Evolutionary conservation across 805 yeast genomes (phyloP).

Genomic region (Metschnikowia kunwiensis): DNA sequence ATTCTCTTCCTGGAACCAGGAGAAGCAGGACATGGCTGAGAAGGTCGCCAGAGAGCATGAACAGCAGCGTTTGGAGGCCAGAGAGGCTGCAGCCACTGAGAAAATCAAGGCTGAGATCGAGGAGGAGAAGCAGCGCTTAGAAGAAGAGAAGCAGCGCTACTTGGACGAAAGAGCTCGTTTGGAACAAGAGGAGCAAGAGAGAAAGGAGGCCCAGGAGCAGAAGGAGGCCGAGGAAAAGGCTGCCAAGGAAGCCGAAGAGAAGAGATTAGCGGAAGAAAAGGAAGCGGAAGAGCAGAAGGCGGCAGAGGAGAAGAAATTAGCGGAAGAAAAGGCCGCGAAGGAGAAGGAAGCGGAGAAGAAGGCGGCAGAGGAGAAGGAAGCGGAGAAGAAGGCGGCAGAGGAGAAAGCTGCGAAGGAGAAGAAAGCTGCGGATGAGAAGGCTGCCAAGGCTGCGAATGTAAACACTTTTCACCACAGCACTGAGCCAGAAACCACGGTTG

Average conservation of each 20-base stretch:
- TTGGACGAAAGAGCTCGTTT: conserved; percentile 16
- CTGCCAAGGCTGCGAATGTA: conserved; percentile 20
- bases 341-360: conserved; percentile 11
- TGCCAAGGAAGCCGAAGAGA: conserved; percentile 24
- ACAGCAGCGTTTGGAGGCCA: conserved; percentile 31
- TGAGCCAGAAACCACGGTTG: conserved; percentile 22
- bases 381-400: conserved; percentile 7
- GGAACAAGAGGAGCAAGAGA: conserved; percentile 15
- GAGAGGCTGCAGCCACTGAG: conserved; percentile 29
- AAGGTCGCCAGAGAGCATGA: conserved; percentile 26
- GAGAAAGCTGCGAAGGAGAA: not conserved
- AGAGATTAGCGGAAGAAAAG: conserved; percentile 18
- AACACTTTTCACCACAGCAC: conserved; percentile 1
- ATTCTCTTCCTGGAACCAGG: conserved; percentile 42
- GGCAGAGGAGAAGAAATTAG: conserved; percentile 4
- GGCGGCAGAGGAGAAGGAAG: conserved; percentile 2
- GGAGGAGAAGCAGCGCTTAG: conserved; percentile 14
- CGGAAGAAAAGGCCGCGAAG: conserved; percentile 3
- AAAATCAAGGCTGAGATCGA: conserved; percentile 14
- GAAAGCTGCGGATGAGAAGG: conserved; percentile 2
- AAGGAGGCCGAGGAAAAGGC: conserved; percentile 21
- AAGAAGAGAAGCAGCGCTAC: conserved; percentile 14
- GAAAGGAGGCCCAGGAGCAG: conserved; percentile 13
- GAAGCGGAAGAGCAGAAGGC: conserved; percentile 1
- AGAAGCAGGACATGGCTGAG: conserved; percentile 39